phyloP scores from a whole-genome alignment of 306 rosid species.

The Cucumis hystrix region DNA sequence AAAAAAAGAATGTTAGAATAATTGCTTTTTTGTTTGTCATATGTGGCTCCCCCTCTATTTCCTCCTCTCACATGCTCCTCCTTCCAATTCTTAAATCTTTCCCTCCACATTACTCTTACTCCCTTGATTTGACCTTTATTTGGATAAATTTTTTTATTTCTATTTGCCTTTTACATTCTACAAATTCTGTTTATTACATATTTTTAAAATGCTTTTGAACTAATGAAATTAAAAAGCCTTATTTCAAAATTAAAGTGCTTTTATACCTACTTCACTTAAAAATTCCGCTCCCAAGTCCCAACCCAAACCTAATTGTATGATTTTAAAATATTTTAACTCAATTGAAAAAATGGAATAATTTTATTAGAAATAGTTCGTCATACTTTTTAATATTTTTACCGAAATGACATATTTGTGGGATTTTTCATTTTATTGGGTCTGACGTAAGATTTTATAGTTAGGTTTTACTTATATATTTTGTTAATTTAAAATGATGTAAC shows the following conservation, averaged over 20 bases:
- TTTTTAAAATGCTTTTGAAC: background rate
- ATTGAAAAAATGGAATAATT: background rate
- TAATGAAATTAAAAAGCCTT: background rate
- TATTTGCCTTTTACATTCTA: background rate
- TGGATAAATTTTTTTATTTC: background rate
- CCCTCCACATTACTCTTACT: background rate
- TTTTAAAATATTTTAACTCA: background rate
- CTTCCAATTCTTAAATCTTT: background rate
- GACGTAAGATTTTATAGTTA: background rate
- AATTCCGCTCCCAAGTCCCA: background rate
- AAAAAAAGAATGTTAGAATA: constrained; percentile 8
- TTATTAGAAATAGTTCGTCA: background rate
- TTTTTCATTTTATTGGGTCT: background rate
- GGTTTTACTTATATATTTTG: background rate
- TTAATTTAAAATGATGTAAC: background rate
- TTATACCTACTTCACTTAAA: background rate
- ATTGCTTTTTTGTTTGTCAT: background rate
- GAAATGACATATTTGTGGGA: background rate
- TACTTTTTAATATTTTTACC: background rate
- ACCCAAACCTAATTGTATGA: background rate
- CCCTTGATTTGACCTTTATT: background rate
- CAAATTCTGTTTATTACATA: background rate
- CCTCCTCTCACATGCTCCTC: background rate
- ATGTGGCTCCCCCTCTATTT: background rate
- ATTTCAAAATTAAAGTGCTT: background rate